A percentile compares a stretch with the other conserved stretches of the same genome.
These are phyloP conservation scores for Yamagishiella unicocca DNA, from an alignment of 139 green algal genomes.

Conservation along the genomic window DNA sequence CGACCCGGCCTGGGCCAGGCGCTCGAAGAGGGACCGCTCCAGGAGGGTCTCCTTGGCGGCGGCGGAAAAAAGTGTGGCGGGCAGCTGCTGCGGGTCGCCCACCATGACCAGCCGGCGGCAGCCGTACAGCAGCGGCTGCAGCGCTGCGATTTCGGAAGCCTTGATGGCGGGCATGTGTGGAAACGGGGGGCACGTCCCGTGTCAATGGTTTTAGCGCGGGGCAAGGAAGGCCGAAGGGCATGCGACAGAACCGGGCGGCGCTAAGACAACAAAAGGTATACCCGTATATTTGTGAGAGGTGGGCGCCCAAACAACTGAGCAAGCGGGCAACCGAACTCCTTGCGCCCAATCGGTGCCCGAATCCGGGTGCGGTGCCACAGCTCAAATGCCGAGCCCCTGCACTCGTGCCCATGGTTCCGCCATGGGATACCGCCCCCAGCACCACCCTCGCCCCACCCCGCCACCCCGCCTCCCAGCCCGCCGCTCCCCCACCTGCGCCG, in stretches of 20 bases:
- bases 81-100: conserved; percentile 95
- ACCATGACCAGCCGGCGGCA: conserved; percentile 71
- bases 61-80: conserved; percentile 88
- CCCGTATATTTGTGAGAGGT: no score
- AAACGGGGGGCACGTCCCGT: no score
- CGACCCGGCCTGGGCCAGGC: conserved; percentile 68
- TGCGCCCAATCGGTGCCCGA: no score
- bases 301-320: no score
- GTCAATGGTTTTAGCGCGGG: no score
- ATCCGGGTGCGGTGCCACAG: no score
- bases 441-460: background rate
- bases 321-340: no score
- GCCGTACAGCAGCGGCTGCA: conserved; percentile 89
- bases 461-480: background rate
- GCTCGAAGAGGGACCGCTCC: conserved; percentile 90
- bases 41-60: conserved; percentile 72
- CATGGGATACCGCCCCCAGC: no score
- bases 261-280: no score
- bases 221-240: background rate
- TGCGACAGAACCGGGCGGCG: background rate
- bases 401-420: no score
- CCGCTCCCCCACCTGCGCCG: conserved; percentile 67
- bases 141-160: conserved; percentile 83
- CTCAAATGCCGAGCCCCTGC: no score
- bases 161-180: no score